phyloP scores from a whole-genome alignment of 1,284 basidiomycete species.

The Macrocybe sp. region DNA sequence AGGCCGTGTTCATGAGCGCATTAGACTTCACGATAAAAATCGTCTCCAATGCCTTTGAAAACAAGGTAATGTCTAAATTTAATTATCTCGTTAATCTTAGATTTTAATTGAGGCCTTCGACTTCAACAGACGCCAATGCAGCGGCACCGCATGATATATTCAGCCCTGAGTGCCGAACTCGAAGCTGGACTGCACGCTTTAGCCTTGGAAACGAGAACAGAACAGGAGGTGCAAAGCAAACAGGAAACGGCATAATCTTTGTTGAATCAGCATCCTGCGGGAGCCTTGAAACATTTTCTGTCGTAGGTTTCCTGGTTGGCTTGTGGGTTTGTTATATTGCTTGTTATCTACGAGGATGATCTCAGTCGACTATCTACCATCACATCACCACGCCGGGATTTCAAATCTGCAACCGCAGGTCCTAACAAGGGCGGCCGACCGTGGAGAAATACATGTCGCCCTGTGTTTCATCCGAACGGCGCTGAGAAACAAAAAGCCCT shows the following conservation, averaged over 20 bases:
- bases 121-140: constrained; percentile 60
- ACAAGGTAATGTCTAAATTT: constrained; percentile 48
- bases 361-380: not conserved
- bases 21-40: constrained; percentile 72
- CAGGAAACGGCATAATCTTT: not conserved
- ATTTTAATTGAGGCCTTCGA: not conserved
- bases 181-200: constrained; percentile 67
- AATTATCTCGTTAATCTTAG: too few species aligned
- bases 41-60: constrained; percentile 64
- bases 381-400: too few species aligned
- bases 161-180: constrained; percentile 64
- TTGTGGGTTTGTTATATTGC: constrained; percentile 11
- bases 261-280: constrained; percentile 3
- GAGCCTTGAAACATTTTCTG: constrained; percentile 6
- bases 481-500: too few species aligned
- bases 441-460: too few species aligned
- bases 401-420: too few species aligned
- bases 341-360: not conserved
- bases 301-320: too few species aligned
- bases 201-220: constrained; percentile 69
- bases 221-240: constrained; percentile 36
- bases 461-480: too few species aligned
- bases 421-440: too few species aligned
- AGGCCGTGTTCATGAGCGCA: constrained; percentile 1
- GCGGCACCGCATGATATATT: constrained; percentile 73